A percentile compares a stretch with the other conserved stretches of the same genome.
Evolutionary conservation across 1,284 basidiomycete genomes (phyloP).

Genomic region (Cutaneotrichosporon sp.): DNA sequence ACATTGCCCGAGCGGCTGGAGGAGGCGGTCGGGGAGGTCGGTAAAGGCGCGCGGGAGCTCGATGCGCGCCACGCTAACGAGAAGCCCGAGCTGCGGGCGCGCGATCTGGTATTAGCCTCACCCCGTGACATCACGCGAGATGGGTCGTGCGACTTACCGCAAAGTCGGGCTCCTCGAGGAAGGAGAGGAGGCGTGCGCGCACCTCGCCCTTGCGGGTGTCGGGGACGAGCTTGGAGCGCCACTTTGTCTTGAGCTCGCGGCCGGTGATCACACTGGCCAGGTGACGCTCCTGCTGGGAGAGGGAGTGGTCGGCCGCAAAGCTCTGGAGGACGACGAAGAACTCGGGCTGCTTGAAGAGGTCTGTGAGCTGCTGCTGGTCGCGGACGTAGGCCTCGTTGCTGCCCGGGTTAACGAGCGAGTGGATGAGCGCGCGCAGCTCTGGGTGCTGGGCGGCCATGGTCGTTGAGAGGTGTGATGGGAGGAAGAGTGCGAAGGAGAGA

Average conservation of each 20-base stretch:
- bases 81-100: conserved; percentile 48
- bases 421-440: conserved; percentile 29
- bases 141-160: conserved; percentile 27
- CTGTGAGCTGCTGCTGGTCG: conserved; percentile 42
- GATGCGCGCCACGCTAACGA: conserved; percentile 50
- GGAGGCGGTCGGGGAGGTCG: conserved; percentile 43
- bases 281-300: conserved; percentile 42
- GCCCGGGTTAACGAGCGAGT: conserved; percentile 40
- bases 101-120: conserved; percentile 41
- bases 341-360: conserved; percentile 49
- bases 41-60: conserved; percentile 48
- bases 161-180: conserved; percentile 49
- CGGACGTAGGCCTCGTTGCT: conserved; percentile 40
- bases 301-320: conserved; percentile 38
- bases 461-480: neutral
- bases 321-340: conserved; percentile 49
- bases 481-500: too few relatives aligned
- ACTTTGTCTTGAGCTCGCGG: conserved; percentile 52
- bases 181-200: conserved; percentile 46
- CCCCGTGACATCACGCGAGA: neutral
- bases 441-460: conserved; percentile 11
- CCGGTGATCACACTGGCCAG: conserved; percentile 49
- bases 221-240: conserved; percentile 50
- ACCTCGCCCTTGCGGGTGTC: conserved; percentile 49
- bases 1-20: conserved; percentile 43